Percentiles rank a stretch among this genome's conserved stretches.
Conservation (phyloP, 2,329 filamentous ascomycete species). For the Trichoderma sp. region DNA sequence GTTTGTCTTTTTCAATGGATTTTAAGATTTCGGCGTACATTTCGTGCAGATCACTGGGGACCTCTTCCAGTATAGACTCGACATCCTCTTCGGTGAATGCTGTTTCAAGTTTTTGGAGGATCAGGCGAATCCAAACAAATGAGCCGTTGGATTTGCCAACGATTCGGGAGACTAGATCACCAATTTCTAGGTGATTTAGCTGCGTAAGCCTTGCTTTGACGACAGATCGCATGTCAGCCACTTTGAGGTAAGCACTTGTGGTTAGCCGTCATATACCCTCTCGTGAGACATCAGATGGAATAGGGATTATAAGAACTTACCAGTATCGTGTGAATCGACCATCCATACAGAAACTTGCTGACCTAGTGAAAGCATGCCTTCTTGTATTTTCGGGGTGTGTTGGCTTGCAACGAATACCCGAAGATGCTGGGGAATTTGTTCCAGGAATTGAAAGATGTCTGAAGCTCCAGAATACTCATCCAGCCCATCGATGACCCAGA, state of each 20-base stretch:
- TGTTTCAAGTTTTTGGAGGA: neutral
- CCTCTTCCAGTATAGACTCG: neutral
- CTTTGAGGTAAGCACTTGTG: neutral
- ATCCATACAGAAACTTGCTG: neutral
- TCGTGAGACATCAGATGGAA: too few relatives aligned
- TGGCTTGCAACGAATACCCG: too few relatives aligned
- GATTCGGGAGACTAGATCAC: neutral
- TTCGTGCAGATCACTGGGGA: neutral
- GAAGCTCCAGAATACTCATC: too few relatives aligned
- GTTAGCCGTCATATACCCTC: neutral
- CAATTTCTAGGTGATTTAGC: neutral
- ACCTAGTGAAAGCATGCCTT: too few relatives aligned
- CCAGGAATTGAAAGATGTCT: too few relatives aligned
- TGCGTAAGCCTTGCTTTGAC: neutral
- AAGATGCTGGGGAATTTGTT: too few relatives aligned
- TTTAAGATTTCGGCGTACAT: conserved; percentile 4
- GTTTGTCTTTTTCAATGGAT: neutral
- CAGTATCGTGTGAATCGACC: neutral
- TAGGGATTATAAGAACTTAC: neutral
- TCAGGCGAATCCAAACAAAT: neutral
- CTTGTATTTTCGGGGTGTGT: too few relatives aligned
- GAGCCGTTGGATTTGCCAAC: neutral
- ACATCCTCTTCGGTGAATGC: neutral
- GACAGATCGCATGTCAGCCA: neutral
- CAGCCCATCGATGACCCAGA: too few relatives aligned